Evolutionary conservation across 345 rosid species (phyloP).

Genomic region (Syzygium aqueum): DNA sequence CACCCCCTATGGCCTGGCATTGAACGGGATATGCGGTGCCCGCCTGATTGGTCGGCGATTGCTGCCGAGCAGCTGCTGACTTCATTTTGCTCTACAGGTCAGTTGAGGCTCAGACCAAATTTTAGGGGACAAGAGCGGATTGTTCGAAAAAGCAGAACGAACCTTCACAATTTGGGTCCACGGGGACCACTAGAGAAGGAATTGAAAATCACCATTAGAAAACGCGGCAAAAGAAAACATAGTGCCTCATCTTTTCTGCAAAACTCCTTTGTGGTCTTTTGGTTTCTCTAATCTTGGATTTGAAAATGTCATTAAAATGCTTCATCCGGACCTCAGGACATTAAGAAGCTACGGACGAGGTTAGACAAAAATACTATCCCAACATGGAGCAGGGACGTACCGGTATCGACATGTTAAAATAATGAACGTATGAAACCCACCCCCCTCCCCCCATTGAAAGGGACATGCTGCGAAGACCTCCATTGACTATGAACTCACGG

Average conservation of each 20-base stretch:
- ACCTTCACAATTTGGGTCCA: not conserved
- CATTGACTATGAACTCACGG: too few species aligned
- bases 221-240: not conserved
- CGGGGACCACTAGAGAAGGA: not conserved
- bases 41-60: not conserved
- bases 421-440: too few species aligned
- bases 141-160: not conserved
- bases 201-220: not conserved
- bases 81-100: not conserved
- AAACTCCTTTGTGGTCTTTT: not conserved
- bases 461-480: too few species aligned
- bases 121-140: not conserved
- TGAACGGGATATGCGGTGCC: not conserved
- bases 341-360: too few species aligned
- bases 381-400: too few species aligned
- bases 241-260: not conserved
- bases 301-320: too few species aligned
- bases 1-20: not conserved
- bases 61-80: rapidly evolving
- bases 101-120: not conserved
- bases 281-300: not conserved
- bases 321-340: too few species aligned
- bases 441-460: too few species aligned
- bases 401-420: too few species aligned
- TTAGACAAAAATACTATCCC: too few species aligned